A percentile compares a stretch with the other conserved stretches of the same genome.
These are phyloP conservation scores for Colletotrichum sp. DNA, from an alignment of 2,329 filamentous ascomycete genomes.

Conservation along the genomic window DNA sequence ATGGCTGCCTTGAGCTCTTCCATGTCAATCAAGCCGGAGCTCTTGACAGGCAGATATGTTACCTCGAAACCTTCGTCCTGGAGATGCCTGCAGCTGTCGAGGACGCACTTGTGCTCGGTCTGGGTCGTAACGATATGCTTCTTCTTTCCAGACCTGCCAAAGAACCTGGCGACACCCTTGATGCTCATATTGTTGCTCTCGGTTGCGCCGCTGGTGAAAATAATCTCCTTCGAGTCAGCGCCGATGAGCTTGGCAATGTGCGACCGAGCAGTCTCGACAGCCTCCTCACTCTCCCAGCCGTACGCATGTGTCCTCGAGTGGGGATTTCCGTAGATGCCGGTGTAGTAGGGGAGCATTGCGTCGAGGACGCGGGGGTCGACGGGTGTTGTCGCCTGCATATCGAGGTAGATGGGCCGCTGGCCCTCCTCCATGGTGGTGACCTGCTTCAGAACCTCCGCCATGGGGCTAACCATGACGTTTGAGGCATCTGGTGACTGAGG, in stretches of 20 bases:
- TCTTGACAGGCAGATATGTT: conserved; percentile 93
- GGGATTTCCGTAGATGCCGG: conserved; percentile 93
- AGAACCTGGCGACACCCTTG: conserved; percentile 96
- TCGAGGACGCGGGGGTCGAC: conserved; percentile 94
- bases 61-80: conserved; percentile 97
- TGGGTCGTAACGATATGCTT: conserved; percentile 97
- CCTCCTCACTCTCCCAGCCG: conserved; percentile 97
- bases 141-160: conserved; percentile 92
- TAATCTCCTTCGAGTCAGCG: conserved; percentile 96
- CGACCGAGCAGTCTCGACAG: conserved; percentile 83
- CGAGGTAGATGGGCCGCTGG: conserved; percentile 92
- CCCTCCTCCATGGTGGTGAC: conserved; percentile 94
- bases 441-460: conserved; percentile 86
- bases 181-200: conserved; percentile 99
- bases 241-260: conserved; percentile 88
- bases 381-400: conserved; percentile 97
- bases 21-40: conserved; percentile 84
- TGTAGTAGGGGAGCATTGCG: conserved; percentile 94
- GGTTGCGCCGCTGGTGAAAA: conserved; percentile 97
- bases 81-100: conserved; percentile 95
- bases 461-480: conserved; percentile 79
- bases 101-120: conserved; percentile 98
- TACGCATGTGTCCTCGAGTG: conserved; percentile 98
- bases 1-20: conserved; percentile 87
- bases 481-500: conserved; percentile 46